Base-by-base conservation (phyloP, 176 grass and related monocot species). In the Oropetium thomaeum region DNA sequence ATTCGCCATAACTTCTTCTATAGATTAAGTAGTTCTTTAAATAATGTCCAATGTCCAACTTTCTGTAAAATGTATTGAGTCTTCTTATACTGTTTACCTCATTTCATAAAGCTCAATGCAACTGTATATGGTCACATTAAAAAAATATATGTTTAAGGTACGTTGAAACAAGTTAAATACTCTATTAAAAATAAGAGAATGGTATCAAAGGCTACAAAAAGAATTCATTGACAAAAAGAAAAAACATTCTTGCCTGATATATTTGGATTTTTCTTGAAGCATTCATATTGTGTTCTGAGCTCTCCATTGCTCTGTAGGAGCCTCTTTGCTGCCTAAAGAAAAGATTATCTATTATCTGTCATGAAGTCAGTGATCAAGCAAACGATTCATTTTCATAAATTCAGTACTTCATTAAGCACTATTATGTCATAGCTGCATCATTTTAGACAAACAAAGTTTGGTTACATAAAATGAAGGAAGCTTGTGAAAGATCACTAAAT, bases 281-380 rank as follows among this genome's bases (percentile, higher is more conserved):
- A 67, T 17, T 91, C 78, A 80, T 92, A 83, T 59, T 98, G 78
- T 16, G 9, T 73, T 92, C 83, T 92, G 62, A 98, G 88, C 57
- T 91, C 86, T 45, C 91, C 95, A 58, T 72, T 68, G 71, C 75
- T 89, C 22, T 44, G 79, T 84, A 94, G 54, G 64, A 98, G 95
- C 80, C 95, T 87, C 82, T 98, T 57, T 89, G 91, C 91, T 62
- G 95, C 95, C 95, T 98, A 88, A 58, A 92, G 58, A 51, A 77
- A 76, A 77, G 61, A 0, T 70, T 82, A 71, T 86, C 31, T 39
- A 60, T 79, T 77, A 86, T 43, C 83, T 82, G 76, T 8, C 30
- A 29, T 73, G 42, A 70, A 85, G 61, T 10, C 70, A 78, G 76
- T 45, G 7, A 58, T 60, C 8, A 82, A 48, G 10, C 25, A 58